Conservation (phyloP, 352 stramenopile genomes). For the Globisporangium camurandrum region DNA sequence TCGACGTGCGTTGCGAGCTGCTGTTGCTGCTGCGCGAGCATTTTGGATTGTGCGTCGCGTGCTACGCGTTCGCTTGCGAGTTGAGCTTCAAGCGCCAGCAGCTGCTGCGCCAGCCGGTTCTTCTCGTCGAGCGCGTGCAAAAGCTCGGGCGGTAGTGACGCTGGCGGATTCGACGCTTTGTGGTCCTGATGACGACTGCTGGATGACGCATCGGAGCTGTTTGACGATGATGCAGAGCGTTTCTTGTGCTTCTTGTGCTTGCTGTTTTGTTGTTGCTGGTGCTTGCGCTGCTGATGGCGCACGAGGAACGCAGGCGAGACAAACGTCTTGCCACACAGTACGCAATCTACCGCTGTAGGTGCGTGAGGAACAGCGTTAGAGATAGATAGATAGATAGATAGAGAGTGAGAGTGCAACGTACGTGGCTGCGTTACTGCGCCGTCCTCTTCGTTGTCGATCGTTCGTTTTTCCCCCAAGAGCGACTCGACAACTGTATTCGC, state of each 20-base stretch:
- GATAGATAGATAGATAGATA: neutral
- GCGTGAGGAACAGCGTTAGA: neutral
- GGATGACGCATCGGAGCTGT: too few relatives aligned
- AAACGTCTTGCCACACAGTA: slow-evolving; percentile 73
- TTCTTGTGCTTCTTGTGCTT: slow-evolving; percentile 1
- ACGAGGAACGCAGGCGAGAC: slow-evolving; percentile 66
- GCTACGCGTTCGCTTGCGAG: slow-evolving; percentile 39
- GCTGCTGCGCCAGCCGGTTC: slow-evolving; percentile 47
- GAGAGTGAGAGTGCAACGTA: slow-evolving; percentile 8
- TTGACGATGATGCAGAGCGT: too few relatives aligned
- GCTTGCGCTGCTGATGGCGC: slow-evolving; percentile 58
- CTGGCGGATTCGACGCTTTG: too few relatives aligned
- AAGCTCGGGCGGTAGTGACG: slow-evolving; percentile 27
- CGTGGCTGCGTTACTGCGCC: slow-evolving; percentile 17
- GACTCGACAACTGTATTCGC: slow-evolving; percentile 30
- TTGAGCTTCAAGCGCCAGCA: slow-evolving; percentile 50
- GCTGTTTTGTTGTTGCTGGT: slow-evolving; percentile 19
- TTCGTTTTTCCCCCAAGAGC: slow-evolving; percentile 13
- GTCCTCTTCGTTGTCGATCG: neutral
- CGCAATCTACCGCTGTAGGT: slow-evolving; percentile 32
- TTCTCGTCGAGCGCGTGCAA: slow-evolving; percentile 43
- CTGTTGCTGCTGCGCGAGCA: slow-evolving; percentile 40
- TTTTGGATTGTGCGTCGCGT: slow-evolving; percentile 31
- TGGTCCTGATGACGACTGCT: neutral
- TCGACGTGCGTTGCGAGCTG: slow-evolving; percentile 42